A percentile compares a stretch with the other conserved stretches of the same genome.
Evolutionary conservation across 108 stramenopile genomes (phyloP).

Genomic region (Nitzschia sp.): DNA sequence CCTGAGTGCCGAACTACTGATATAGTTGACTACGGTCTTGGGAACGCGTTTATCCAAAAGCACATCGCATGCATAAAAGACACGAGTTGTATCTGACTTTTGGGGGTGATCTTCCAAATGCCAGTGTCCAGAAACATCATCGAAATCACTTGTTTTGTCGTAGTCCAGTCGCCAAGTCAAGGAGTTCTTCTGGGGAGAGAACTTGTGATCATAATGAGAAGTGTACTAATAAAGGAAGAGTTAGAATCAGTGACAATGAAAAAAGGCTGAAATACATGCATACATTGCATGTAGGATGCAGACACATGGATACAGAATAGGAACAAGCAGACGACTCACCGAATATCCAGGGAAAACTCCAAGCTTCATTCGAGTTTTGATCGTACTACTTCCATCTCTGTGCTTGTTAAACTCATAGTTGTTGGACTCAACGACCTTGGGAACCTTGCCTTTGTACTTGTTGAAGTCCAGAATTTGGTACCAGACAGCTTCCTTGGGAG

Average conservation of each 20-base stretch:
- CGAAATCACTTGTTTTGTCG: constrained; percentile 69
- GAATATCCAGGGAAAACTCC: constrained; percentile 71
- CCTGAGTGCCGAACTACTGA: constrained; percentile 65
- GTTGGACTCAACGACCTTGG: constrained; percentile 58
- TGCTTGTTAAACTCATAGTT: constrained; percentile 54
- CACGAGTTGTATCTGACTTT: constrained; percentile 54
- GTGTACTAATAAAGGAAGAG: constrained; percentile 37
- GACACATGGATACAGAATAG: too few relatives aligned
- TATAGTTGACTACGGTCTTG: constrained; percentile 58
- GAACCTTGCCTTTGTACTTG: constrained; percentile 62
- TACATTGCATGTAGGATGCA: neutral
- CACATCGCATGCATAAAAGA: constrained; percentile 75
- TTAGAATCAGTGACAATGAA: neutral
- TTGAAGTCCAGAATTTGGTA: constrained; percentile 65
- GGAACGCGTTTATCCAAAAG: constrained; percentile 59
- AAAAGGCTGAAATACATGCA: neutral
- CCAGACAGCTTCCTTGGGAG: constrained; percentile 70
- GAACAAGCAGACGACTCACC: too few relatives aligned
- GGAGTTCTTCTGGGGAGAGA: constrained; percentile 39
- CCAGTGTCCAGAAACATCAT: constrained; percentile 77
- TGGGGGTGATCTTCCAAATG: constrained; percentile 57
- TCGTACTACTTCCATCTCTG: constrained; percentile 40
- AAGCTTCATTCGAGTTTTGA: constrained; percentile 68
- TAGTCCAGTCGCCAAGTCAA: constrained; percentile 76
- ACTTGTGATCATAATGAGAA: constrained; percentile 63